Base-by-base conservation (phyloP, 2,329 filamentous ascomycete species). In the Microdochium trichocladiopsis region DNA sequence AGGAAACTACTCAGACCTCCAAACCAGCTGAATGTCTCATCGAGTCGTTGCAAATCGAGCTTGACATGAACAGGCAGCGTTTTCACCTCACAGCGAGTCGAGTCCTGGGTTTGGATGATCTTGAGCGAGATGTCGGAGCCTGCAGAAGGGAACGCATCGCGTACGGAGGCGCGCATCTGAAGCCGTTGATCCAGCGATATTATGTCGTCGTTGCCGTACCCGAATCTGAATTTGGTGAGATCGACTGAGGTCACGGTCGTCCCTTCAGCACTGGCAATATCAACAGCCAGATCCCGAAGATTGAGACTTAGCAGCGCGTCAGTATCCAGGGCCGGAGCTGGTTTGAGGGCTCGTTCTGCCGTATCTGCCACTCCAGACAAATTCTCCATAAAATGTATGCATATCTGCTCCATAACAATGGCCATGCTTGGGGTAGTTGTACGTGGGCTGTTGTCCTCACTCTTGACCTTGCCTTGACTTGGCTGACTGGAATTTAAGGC, bases 1-100 rank as follows among this genome's bases (percentile, higher is more conserved):
- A 99, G 73, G 50, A 99, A 87, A 58, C 91, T 90, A 66, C 92
- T 96, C 45, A 99, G 74, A 0, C 94, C 94, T 33, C 94, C 94
- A 68, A 96, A 92, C 77, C 89, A 90, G 52, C 83, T 83, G 54
- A 97, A 84, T 0, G 89, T 89, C 61, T 96, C 91, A 60, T 97
- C 94, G 22, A 97, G 72, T 52, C 82, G 81, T 57, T 87, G 85
- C 16, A 96, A 72, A 63, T 97, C 89, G 41, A 97, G 70, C 52
- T 84, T 80, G 10, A 96, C 66, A 53, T 86, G 82, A 2, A 96
- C 68, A 5, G 92, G 90, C 10, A 95, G 75, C 0, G 91, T 95
- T 50, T 83, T 81, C 14, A 96, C 66, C 28, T 88, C 83, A 16
- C 88, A 78, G 52, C 72, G 73, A 14, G 70, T 76, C 4, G 66